Evolutionary conservation across 148 eudicot genomes (phyloP).

Genomic region (Hydrangea macrophylla): DNA sequence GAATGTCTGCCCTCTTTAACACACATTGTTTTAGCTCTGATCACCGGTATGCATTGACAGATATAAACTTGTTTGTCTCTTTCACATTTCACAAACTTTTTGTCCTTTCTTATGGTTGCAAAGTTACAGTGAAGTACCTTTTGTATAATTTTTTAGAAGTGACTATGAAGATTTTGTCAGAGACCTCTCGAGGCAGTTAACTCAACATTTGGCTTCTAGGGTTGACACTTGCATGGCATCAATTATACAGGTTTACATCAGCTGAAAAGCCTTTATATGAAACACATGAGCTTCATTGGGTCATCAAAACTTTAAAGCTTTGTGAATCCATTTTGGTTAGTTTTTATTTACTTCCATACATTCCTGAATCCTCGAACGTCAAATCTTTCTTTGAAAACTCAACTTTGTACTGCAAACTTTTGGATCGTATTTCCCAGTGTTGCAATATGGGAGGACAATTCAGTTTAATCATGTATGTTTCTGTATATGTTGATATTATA

Average conservation of each 20-base stretch:
- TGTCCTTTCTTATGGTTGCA: conserved; percentile 1
- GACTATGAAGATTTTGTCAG: conserved; percentile 95
- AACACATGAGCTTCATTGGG: background rate
- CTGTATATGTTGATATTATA: background rate
- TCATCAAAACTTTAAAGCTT: background rate
- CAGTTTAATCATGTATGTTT: background rate
- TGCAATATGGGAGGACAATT: background rate
- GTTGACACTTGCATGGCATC: conserved; percentile 82
- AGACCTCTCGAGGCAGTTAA: conserved; percentile 62
- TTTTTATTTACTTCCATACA: background rate
- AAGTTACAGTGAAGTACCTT: conserved; percentile 1
- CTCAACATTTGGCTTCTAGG: conserved; percentile 66
- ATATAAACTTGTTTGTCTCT: background rate
- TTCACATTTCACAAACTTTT: background rate
- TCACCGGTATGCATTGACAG: conserved; percentile 52
- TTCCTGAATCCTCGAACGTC: background rate
- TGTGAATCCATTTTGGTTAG: background rate
- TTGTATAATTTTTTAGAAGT: conserved; percentile 47
- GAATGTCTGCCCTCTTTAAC: conserved; percentile 46
- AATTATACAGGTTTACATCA: conserved; percentile 63
- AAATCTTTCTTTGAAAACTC: background rate
- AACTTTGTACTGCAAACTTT: background rate
- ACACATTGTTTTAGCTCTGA: conserved; percentile 68
- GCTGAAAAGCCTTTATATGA: background rate
- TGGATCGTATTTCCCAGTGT: background rate